Percentiles rank a stretch among this genome's conserved stretches.
phyloP scores from a whole-genome alignment of 192 early-diverging fungal species.

The Backusella sp. region DNA sequence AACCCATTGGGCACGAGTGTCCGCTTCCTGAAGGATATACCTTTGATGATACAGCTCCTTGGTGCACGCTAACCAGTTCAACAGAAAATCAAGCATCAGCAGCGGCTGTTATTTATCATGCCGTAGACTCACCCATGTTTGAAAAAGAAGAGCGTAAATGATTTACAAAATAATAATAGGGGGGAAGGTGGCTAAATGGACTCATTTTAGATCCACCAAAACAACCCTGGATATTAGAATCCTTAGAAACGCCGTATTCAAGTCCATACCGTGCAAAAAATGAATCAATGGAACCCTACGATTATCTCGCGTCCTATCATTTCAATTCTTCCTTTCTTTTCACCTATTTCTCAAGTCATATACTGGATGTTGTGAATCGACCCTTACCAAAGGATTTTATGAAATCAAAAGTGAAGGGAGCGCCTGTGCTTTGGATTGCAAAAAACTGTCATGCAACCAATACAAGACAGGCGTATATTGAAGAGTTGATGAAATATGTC shows the following conservation, averaged over 20 bases:
- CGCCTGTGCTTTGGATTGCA: constrained; percentile 22
- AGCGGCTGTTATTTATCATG: constrained; percentile 14
- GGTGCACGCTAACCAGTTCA: constrained; percentile 17
- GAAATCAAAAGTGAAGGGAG: not conserved
- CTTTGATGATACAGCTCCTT: not conserved
- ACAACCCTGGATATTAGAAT: constrained; percentile 20
- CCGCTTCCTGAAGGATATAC: constrained; percentile 14
- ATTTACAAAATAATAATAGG: no score
- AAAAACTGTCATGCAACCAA: constrained; percentile 17
- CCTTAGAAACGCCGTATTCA: constrained; percentile 15
- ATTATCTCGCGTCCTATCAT: constrained; percentile 24
- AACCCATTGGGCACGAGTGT: constrained; percentile 4
- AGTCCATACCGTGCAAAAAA: not conserved
- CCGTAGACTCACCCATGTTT: not conserved
- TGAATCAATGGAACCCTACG: constrained; percentile 11
- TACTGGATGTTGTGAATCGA: constrained; percentile 14
- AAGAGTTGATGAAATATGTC: constrained; percentile 16
- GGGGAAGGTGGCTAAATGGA: not conserved
- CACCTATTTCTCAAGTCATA: constrained; percentile 8
- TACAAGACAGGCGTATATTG: constrained; percentile 10
- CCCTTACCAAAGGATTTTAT: constrained; percentile 24
- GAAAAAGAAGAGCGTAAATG: not conserved
- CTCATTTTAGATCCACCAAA: not conserved
- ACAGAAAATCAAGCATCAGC: not conserved
- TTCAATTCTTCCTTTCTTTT: constrained; percentile 11